phyloP scores from a whole-genome alignment of 768 basidiomycete species.

The Cyclocybe aegerita region DNA sequence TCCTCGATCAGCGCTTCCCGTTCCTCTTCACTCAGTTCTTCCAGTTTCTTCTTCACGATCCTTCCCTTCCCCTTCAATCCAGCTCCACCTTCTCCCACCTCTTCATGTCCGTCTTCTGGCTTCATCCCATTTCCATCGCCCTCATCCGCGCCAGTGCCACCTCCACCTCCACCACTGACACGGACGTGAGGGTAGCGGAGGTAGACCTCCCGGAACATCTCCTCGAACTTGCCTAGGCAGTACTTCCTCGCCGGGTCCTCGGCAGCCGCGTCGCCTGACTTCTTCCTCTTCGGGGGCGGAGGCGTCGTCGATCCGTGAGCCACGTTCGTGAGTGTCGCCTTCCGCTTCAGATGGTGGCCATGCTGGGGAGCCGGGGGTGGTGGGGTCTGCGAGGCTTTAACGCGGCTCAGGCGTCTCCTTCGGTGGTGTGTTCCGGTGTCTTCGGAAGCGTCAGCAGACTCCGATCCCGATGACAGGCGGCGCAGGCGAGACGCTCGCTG shows the following conservation, averaged over 20 bases:
- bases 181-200: slow-evolving; percentile 62
- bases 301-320: slow-evolving; percentile 16
- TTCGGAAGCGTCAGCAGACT: slow-evolving; percentile 38
- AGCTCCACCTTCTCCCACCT: slow-evolving; percentile 5
- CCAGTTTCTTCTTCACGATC: slow-evolving; percentile 42
- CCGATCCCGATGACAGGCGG: slow-evolving; percentile 32
- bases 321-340: slow-evolving; percentile 35
- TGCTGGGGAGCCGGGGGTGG: slow-evolving; percentile 21
- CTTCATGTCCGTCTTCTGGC: slow-evolving; percentile 11
- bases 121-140: neutral
- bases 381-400: slow-evolving; percentile 28
- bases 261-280: slow-evolving; percentile 28
- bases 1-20: slow-evolving; percentile 51
- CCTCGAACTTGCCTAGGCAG: slow-evolving; percentile 74
- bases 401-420: slow-evolving; percentile 27
- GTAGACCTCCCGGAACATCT: slow-evolving; percentile 71
- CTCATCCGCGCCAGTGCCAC: slow-evolving; percentile 6
- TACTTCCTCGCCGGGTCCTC: slow-evolving; percentile 82
- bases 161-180: slow-evolving; percentile 23
- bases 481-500: slow-evolving; percentile 41
- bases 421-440: slow-evolving; percentile 15
- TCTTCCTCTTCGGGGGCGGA: slow-evolving; percentile 22
- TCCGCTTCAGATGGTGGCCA: slow-evolving; percentile 48
- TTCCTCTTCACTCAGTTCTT: slow-evolving; percentile 62
- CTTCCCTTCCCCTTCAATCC: slow-evolving; percentile 7